Conservation (phyloP, 1,139 yeast species). For the Hansenula lynferdii region DNA sequence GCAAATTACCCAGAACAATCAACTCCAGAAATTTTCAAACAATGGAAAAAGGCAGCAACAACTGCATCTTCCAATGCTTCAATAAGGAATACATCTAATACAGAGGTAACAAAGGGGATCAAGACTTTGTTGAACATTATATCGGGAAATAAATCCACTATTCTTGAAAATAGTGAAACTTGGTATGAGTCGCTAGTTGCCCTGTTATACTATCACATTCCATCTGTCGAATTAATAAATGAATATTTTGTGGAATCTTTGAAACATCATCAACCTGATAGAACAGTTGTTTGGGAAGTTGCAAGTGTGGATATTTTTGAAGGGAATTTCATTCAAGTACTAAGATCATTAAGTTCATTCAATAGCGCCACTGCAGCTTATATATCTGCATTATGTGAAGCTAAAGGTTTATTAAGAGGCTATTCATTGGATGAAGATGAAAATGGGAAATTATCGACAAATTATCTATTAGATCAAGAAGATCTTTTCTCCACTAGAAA, state of each 20-base stretch:
- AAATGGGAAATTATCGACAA: slow-evolving; percentile 7
- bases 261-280: slow-evolving; percentile 32
- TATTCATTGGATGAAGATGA: slow-evolving; percentile 26
- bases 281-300: slow-evolving; percentile 50
- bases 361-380: slow-evolving; percentile 69
- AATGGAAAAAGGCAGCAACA: slow-evolving; percentile 30
- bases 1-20: slow-evolving; percentile 29
- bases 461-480: slow-evolving; percentile 12
- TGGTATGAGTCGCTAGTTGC: slow-evolving; percentile 77
- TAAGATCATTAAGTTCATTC: slow-evolving; percentile 55
- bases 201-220: slow-evolving; percentile 58
- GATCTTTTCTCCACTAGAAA: slow-evolving; percentile 31
- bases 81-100: slow-evolving; percentile 12
- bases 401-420: slow-evolving; percentile 52
- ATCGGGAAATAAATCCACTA: slow-evolving; percentile 50
- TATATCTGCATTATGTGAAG: slow-evolving; percentile 57
- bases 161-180: slow-evolving; percentile 40
- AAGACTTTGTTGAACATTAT: slow-evolving; percentile 18
- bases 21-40: slow-evolving; percentile 25
- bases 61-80: slow-evolving; percentile 20
- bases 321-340: slow-evolving; percentile 53
- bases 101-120: slow-evolving; percentile 11
- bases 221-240: slow-evolving; percentile 37
- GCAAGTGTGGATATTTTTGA: slow-evolving; percentile 56
- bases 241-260: slow-evolving; percentile 36